Conservation (phyloP, 1,284 basidiomycete species). For the Boletus sp. region DNA sequence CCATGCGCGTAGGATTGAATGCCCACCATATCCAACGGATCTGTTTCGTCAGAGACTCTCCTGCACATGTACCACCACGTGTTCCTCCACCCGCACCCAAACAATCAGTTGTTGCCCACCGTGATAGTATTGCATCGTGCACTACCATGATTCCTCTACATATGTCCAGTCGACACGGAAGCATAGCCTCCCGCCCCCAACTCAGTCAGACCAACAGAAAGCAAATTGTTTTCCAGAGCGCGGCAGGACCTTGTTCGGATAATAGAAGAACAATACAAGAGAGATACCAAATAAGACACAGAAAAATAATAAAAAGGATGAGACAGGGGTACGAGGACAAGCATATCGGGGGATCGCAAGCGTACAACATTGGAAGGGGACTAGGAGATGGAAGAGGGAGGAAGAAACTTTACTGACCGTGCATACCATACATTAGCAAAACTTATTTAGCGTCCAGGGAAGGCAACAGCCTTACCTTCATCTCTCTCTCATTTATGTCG, state of each 20-base stretch:
- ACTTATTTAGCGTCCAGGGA: background rate
- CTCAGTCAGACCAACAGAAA: background rate
- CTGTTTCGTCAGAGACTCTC: background rate
- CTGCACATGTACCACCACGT: background rate
- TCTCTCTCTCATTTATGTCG: conserved; percentile 12
- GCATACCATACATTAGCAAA: conserved; percentile 7
- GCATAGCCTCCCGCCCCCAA: too few species aligned
- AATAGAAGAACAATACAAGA: conserved; percentile 27
- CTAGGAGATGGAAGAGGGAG: conserved; percentile 4
- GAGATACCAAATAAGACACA: conserved; percentile 30
- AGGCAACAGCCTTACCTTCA: conserved; percentile 2
- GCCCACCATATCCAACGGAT: background rate
- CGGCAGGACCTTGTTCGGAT: conserved; percentile 11
- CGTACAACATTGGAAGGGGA: conserved; percentile 25
- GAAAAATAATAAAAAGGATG: conserved; percentile 27
- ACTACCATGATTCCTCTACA: background rate
- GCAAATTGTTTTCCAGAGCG: background rate
- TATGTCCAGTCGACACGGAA: background rate
- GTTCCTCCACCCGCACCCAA: background rate
- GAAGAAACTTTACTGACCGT: background rate
- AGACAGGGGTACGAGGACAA: conserved; percentile 14
- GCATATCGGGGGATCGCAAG: conserved; percentile 33
- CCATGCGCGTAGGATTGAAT: background rate
- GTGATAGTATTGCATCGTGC: background rate
- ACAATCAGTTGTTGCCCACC: background rate